Evolutionary conservation across 164 flowering plant genomes (phyloP).

Genomic region (Sedum album): DNA sequence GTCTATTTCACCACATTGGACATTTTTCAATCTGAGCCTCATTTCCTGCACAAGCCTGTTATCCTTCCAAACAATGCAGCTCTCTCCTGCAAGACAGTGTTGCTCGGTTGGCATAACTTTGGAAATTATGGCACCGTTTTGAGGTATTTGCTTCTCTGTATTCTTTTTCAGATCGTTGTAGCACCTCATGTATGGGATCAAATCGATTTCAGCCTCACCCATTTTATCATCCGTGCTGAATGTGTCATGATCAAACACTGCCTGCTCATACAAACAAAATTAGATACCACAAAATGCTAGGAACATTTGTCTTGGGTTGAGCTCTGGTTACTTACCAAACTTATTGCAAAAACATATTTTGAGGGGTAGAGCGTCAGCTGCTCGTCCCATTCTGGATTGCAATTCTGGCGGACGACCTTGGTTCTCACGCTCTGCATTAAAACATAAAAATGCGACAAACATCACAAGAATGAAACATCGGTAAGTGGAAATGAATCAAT

Average conservation of each 20-base stretch:
- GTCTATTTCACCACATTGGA: background rate
- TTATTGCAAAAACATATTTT: slow-evolving; percentile 18
- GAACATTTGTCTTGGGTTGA: background rate
- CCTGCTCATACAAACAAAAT: slow-evolving; percentile 17
- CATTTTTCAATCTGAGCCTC: background rate
- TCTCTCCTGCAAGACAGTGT: slow-evolving; percentile 37
- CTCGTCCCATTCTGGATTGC: slow-evolving; percentile 47
- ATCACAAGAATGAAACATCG: no score
- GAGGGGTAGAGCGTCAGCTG: slow-evolving; percentile 28
- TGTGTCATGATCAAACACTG: slow-evolving; percentile 47
- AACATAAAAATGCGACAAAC: no score
- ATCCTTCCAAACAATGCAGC: slow-evolving; percentile 28
- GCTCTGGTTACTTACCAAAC: slow-evolving; percentile 19
- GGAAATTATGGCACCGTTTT: slow-evolving; percentile 19
- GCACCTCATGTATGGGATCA: slow-evolving; percentile 30
- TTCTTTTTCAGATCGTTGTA: slow-evolving; percentile 15
- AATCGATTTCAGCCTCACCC: slow-evolving; percentile 42
- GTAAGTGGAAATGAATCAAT: background rate
- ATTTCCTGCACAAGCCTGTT: slow-evolving; percentile 34
- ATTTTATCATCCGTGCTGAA: slow-evolving; percentile 27
- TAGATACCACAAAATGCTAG: background rate
- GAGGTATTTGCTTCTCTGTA: background rate
- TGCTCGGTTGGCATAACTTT: slow-evolving; percentile 22
- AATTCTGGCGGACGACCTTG: slow-evolving; percentile 22
- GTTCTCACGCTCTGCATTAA: slow-evolving; percentile 43